Evolutionary conservation across 2,329 filamentous ascomycete species (phyloP).

Genomic region (Talaromyces sp.): DNA sequence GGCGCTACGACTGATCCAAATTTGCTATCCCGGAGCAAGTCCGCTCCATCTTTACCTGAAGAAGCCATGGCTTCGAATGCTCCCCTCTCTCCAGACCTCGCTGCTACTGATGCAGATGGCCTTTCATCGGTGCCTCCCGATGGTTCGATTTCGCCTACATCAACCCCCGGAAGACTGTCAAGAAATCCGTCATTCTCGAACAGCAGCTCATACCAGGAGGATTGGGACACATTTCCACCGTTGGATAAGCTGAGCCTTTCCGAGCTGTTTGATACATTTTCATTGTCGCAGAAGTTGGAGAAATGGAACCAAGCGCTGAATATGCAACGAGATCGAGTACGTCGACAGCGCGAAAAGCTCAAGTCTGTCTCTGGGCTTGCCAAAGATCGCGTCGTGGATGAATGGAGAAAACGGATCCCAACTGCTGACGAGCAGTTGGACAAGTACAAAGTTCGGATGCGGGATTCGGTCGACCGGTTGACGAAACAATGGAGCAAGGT

Average conservation of each 20-base stretch:
- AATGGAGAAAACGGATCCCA: conserved; percentile 83
- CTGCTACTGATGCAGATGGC: conserved; percentile 28
- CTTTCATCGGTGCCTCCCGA: conserved; percentile 24
- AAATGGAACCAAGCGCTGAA: conserved; percentile 81
- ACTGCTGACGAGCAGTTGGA: conserved; percentile 89
- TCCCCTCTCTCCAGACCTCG: conserved; percentile 26
- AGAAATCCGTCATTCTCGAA: conserved; percentile 78
- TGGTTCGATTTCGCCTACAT: conserved; percentile 30
- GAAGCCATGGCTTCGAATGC: conserved; percentile 28
- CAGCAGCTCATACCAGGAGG: conserved; percentile 80
- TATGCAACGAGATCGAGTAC: conserved; percentile 79
- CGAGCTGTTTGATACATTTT: conserved; percentile 89
- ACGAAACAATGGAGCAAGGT: conserved; percentile 84
- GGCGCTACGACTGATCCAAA: conserved; percentile 31
- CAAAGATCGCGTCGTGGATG: conserved; percentile 85
- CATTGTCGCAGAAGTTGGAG: conserved; percentile 84
- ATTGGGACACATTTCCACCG: conserved; percentile 82
- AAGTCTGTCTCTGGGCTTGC: conserved; percentile 73
- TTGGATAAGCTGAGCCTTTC: conserved; percentile 87
- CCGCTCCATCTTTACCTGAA: conserved; percentile 23
- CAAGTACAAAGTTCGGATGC: conserved; percentile 85
- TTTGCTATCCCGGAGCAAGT: conserved; percentile 23
- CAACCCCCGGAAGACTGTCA: conserved; percentile 53
- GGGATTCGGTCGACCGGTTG: conserved; percentile 80
- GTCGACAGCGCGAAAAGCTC: conserved; percentile 74